Base-by-base conservation (phyloP, 2,329 filamentous ascomycete genomes). In the Didymella sp. region DNA sequence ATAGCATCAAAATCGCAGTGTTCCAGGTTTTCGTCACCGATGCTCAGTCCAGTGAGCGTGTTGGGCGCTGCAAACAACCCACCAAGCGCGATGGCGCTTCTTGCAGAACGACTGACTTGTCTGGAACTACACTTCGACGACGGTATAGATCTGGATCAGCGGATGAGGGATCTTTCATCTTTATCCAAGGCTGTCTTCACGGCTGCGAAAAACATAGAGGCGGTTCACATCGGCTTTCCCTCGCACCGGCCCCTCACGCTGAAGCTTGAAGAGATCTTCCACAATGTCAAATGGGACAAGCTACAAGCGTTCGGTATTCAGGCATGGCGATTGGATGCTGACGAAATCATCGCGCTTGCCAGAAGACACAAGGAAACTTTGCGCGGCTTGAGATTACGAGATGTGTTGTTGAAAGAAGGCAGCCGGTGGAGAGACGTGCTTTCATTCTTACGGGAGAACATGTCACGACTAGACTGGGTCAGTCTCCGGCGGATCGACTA, bases 41-140 rank as follows among this genome's bases (percentile, higher is more conserved):
- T 86, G 74, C 81, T 89, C 57, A 87, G 85, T 62, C 84, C 86
- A 0, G 81, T 84, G 59, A 84, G 84, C 58, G 84, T 84, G 3
- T 72, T 85, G 13, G 78, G 79, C 9, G 77, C 87, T 12, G 76
- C 80, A 30, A 73, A 77, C 31, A 76, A 78, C 8, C 80, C 81
- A 1, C 77, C 81, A 3, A 73, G 75, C 11, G 80, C 78, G 1
- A 73, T 87, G 24, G 76, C 80, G 2, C 77, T 78, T 2, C 74
- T 87, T 33, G 85, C 83, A 5, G 78, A 79, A 58, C 80, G 84
- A n/a, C 74, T 89, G 38, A 85, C 83, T 12, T 85, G 85, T 65
- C 75, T 89, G 17, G 86, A 88, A 61, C 73, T 89, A 22, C 86
- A 87, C 63, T 88, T 88, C 63, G 85, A 86, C 60, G 84, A 86